These are phyloP conservation scores for Colletotrichum australisinense DNA, from an alignment of 2,329 filamentous ascomycete genomes.

Conservation along the genomic window DNA sequence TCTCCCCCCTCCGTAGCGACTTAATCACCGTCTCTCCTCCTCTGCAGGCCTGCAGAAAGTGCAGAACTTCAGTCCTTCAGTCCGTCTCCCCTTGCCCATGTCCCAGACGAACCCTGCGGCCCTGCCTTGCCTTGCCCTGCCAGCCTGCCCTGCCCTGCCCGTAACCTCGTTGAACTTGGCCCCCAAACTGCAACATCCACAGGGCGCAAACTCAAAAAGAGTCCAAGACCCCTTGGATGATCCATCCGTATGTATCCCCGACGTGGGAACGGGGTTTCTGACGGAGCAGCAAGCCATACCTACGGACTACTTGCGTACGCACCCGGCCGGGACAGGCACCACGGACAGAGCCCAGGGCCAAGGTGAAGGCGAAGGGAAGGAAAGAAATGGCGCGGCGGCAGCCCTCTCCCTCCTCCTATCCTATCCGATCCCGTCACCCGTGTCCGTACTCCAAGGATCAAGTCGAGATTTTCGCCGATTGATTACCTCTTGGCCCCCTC, in stretches of 20 bases:
- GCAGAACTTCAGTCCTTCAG: background rate
- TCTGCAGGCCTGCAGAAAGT: background rate
- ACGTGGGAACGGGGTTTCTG: background rate
- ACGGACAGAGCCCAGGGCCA: background rate
- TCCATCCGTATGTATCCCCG: constrained; percentile 24
- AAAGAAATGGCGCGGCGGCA: background rate
- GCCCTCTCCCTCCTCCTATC: background rate
- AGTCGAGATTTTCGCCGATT: constrained; percentile 22
- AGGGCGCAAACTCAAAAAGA: constrained; percentile 28
- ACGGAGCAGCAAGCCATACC: background rate
- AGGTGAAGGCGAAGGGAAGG: background rate
- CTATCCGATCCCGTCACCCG: background rate
- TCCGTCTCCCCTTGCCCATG: background rate
- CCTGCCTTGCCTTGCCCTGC: background rate
- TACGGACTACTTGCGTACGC: too few relatives aligned
- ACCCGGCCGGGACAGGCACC: background rate
- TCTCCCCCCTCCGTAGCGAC: background rate
- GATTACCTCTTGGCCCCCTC: background rate
- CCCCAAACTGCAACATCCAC: constrained; percentile 13
- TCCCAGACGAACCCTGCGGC: background rate
- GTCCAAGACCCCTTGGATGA: constrained; percentile 26
- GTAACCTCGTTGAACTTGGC: constrained; percentile 9
- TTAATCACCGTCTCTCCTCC: background rate
- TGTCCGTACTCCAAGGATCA: background rate
- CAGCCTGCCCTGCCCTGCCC: background rate